Evolutionary conservation across 441 rosid species (phyloP).

Genomic region (Brassica balearica): DNA sequence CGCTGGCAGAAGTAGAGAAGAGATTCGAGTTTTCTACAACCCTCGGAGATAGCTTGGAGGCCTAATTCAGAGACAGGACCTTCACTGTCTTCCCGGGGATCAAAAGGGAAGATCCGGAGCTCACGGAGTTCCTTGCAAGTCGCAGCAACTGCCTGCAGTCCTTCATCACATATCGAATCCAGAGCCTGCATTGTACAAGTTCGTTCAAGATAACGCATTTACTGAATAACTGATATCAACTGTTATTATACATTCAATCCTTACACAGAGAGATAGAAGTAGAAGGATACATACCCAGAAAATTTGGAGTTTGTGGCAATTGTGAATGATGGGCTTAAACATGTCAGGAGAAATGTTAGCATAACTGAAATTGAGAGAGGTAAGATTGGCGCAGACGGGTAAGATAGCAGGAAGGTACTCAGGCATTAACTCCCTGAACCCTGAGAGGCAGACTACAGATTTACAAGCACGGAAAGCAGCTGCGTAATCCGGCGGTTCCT

Average conservation of each 20-base stretch:
- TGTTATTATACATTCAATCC: background rate
- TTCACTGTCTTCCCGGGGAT: conserved; percentile 67
- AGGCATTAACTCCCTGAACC: conserved; percentile 68
- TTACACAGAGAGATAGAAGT: background rate
- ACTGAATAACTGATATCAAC: conserved; percentile 15
- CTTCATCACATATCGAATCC: conserved; percentile 81
- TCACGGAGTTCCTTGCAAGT: conserved; percentile 77
- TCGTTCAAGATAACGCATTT: conserved; percentile 27
- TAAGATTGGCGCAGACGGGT: conserved; percentile 76
- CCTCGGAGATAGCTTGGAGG: conserved; percentile 79
- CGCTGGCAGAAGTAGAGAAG: conserved; percentile 79
- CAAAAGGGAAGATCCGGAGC: conserved; percentile 79
- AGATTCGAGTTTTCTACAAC: conserved; percentile 75
- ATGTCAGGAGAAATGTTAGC: conserved; percentile 72
- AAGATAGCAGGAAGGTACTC: conserved; percentile 67
- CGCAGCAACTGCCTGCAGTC: conserved; percentile 76
- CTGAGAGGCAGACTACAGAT: conserved; percentile 75
- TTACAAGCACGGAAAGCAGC: conserved; percentile 73
- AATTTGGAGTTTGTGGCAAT: conserved; percentile 69
- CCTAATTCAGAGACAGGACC: conserved; percentile 84
- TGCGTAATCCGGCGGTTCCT: conserved; percentile 55
- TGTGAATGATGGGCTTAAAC: conserved; percentile 67
- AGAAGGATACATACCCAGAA: conserved; percentile 66
- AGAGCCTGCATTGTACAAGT: conserved; percentile 60
- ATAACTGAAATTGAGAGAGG: conserved; percentile 82